Base-by-base conservation (phyloP, 2,329 filamentous ascomycete genomes). In the Pseudocercospora musae region DNA sequence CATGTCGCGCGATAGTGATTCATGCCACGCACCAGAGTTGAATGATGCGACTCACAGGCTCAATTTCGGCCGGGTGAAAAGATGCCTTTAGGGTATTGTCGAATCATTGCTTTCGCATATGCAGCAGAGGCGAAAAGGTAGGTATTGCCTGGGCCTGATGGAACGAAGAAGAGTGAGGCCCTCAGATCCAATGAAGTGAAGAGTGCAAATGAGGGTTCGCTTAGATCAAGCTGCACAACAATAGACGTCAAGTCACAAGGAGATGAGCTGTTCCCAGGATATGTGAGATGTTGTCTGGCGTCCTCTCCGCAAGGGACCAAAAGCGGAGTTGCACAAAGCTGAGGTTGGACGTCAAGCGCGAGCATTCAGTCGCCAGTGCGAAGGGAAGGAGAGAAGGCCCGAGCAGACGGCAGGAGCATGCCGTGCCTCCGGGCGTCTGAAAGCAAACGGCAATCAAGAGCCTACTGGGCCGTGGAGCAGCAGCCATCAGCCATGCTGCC, bases 321-420 rank as follows among this genome's bases (percentile, higher is more conserved):
- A 57, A 49, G 42, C 46, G 20, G 44, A 23, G 59, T 50, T 27
- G 48, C n/a, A 54, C 52, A 40, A 29, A 33, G 52, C 27, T 44
- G 56, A 25, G 44, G 44, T 29, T 55, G 18, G 56, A 42, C 10
- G 57, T 62, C 56, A 50, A 59, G 55, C 44, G 57, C 46, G 29
- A 40, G 21, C 54, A 25, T 50, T 46, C 23, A 23, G 48, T 31
- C 48, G 25, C 23, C 21, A 52, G 48, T 18, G 20, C 49, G 44
- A 25, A 42, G 54, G 62, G 42, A 49, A 55, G 54, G 58, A 55
- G 48, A 46, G 56, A 52, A 25, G 33, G 33, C 44, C 27, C 20
- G 8, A 33, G 37, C 44, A 52, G n/a, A 56, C 53, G 62, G 64
- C 57, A 64, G 59, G 62, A 62, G 46, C 59, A 62, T 57, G 56